Evolutionary conservation across 148 eudicot genomes (phyloP), one percentile per base, ranked within the genome.

Genomic region (Dysphania ambrosioides): DNA sequence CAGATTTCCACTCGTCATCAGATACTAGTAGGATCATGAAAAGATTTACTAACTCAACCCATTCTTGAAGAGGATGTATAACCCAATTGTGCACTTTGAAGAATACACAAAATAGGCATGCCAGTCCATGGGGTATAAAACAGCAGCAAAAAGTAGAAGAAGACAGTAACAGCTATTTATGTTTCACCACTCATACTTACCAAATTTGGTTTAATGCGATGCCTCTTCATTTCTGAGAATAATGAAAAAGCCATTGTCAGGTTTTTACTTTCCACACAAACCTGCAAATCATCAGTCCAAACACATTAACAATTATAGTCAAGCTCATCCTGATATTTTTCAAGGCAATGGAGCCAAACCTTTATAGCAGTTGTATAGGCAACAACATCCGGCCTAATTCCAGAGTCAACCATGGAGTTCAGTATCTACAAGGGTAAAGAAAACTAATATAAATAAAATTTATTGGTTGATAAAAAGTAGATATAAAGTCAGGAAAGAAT

Each of bases 361-460:
- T 94, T 91, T 71, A 94, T 94, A 68, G 90, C 89, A 65, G 92
- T 85, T 69, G 98, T 91, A 75, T 94, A 94, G 51, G 96, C 84
- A 75, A 94, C 77, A 57, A 91, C 97, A 83, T 94, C 97, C 72
- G 93, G 98, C 81, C 70, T 93, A 73, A 85, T 77, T 71, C 97
- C 96, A 82, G 79, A 76, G 67, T 88, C 87, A 44, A 60, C 85
- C 93, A 91, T 91, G 82, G 87, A 80, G 79, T 83, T 92, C 79
- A 94, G 79, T 65, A 88, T 83, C 98, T 94, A 93, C 79, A 85
- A 73, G 73, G 70, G 59, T n/a, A 51, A 15, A 47, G 64, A 11
- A 30, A 51, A 64, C 10, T 38, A 59, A 27, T 19, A 38, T 12
- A 1, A 59, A 2, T 66, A 23, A 47, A 47, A 13, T 73, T 66